Evolutionary conservation across 768 basidiomycete species (phyloP).

Genomic region (Polyporus arcularius): DNA sequence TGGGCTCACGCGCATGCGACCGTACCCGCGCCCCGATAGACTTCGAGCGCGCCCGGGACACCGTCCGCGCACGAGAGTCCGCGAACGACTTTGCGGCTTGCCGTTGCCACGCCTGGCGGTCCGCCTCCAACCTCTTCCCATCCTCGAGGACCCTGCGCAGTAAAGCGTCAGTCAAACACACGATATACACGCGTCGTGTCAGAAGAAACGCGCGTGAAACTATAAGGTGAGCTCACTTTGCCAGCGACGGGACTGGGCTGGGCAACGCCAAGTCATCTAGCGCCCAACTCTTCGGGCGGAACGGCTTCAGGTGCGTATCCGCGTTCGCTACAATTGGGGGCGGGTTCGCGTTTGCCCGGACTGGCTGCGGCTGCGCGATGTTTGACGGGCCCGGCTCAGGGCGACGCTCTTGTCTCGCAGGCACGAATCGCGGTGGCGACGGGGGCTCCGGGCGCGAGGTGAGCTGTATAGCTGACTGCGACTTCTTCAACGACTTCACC

Average conservation of each 20-base stretch:
- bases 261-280: constrained; percentile 59
- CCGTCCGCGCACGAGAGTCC: constrained; percentile 60
- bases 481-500: constrained; percentile 21
- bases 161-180: background rate
- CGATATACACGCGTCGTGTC: constrained; percentile 1
- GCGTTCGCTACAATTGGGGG: constrained; percentile 10
- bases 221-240: constrained; percentile 35
- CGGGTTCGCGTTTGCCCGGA: background rate
- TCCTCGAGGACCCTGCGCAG: constrained; percentile 64
- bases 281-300: constrained; percentile 60
- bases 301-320: constrained; percentile 26
- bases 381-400: constrained; percentile 2
- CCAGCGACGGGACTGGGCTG: constrained; percentile 60
- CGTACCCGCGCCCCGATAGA: constrained; percentile 37
- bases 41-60: constrained; percentile 65
- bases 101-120: constrained; percentile 67
- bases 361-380: constrained; percentile 2
- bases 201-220: background rate
- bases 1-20: constrained; percentile 20
- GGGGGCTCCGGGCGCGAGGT: constrained; percentile 9
- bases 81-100: constrained; percentile 65
- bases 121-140: constrained; percentile 56
- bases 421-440: constrained; percentile 12
- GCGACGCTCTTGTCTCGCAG: background rate
- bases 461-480: constrained; percentile 37